Base-by-base conservation (phyloP, 495 filamentous ascomycete species). In the Lasiosphaeria miniovina region DNA sequence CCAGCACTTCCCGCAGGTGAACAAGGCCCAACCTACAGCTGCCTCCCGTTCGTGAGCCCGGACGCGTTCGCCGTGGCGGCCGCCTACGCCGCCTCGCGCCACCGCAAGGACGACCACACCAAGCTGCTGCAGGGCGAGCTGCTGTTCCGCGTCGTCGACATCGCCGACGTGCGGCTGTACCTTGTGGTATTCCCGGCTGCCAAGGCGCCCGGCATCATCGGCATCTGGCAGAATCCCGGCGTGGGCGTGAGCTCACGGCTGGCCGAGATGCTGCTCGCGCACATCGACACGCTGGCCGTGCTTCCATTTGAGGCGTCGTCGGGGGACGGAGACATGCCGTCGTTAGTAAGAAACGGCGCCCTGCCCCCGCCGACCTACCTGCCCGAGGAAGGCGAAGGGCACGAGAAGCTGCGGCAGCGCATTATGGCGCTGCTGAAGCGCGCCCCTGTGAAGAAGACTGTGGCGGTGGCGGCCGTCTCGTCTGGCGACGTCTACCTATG, bases 401-500 rank as follows among this genome's bases (percentile, higher is more conserved):
- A 79, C 45, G 5, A 0, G 0, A 46, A 48, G 34, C n/a, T 80
- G 50, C 48, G 70, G 15, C 62, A 68, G 41, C 46, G 78, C 11
- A 76, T 80, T 43, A 64, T 65, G 4, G 55, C 50, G 4, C 55
- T 80, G n/a, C 24, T 76, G 8, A 62, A 68, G 17, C 68, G 75
- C 0, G 70, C 66, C 3, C 61, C 73, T 4, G 61, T 63, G 3
- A 51, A 60, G 10, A n/a, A n/a, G 15, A n/a, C 12, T 0, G 54
- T 59, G 2, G 57, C 59, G 12, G 17, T 53, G 33, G 49, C 3
- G 48, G 45, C 38, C 53, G 59, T 24, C 24, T 24, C 1, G 64
- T 68, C n/a, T 11, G 12, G 59, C 4, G 79, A 83, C 62, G 74
- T 84, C 0, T 79, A 58, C 36, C 59, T 84, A 0, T 78, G 72